Evolutionary conservation across 2,329 filamentous ascomycete species (phyloP).

Genomic region (Scedosporium apiospermum): DNA sequence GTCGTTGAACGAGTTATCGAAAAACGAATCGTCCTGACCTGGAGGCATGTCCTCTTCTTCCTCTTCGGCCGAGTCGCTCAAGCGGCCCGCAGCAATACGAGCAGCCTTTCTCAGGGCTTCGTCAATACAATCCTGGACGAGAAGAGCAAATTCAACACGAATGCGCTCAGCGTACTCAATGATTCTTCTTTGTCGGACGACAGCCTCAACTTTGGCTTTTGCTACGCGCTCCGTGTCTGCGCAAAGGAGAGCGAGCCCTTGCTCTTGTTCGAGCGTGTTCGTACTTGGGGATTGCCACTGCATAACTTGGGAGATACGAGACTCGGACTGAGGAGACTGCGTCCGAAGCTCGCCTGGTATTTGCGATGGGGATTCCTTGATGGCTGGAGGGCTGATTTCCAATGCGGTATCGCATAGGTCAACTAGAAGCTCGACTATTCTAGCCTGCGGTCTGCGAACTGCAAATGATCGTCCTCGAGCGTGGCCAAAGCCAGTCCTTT

Average conservation of each 20-base stretch:
- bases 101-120: constrained; percentile 85
- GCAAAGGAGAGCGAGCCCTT: constrained; percentile 79
- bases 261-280: constrained; percentile 86
- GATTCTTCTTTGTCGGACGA: constrained; percentile 82
- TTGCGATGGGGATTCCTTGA: constrained; percentile 71
- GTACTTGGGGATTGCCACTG: constrained; percentile 95
- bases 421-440: constrained; percentile 89
- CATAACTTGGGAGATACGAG: constrained; percentile 82
- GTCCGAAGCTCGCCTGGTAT: constrained; percentile 71
- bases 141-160: constrained; percentile 80
- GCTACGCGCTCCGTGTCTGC: constrained; percentile 80
- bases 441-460: constrained; percentile 75
- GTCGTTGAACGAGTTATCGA: constrained; percentile 48
- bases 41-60: constrained; percentile 40
- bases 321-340: constrained; percentile 92
- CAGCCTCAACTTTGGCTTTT: constrained; percentile 83
- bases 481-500: constrained; percentile 70
- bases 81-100: constrained; percentile 72
- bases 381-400: constrained; percentile 86
- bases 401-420: constrained; percentile 93
- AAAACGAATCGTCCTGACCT: constrained; percentile 43
- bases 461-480: constrained; percentile 80
- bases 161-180: constrained; percentile 96
- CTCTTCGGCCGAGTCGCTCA: constrained; percentile 66
- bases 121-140: constrained; percentile 93